A percentile compares a stretch with the other conserved stretches of the same genome.
These are phyloP conservation scores for Coriolopsis trogii DNA, from an alignment of 1,284 basidiomycete species.

Conservation along the genomic window DNA sequence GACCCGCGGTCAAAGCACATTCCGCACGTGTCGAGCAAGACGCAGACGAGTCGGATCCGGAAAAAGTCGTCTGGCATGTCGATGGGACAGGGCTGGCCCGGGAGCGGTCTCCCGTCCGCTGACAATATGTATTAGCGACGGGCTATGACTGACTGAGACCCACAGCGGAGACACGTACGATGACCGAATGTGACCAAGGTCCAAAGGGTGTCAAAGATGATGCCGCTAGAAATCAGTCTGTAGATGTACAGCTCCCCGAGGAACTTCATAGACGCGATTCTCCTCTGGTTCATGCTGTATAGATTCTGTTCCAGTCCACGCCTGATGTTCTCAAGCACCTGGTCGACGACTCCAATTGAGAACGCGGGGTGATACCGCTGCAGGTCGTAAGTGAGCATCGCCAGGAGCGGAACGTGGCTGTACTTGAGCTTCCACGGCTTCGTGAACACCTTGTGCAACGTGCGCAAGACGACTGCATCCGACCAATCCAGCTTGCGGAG, in stretches of 20 bases:
- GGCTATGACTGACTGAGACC: conserved; percentile 1
- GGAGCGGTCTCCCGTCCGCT: conserved; percentile 92
- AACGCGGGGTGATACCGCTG: conserved; percentile 93
- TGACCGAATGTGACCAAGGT: conserved; percentile 95
- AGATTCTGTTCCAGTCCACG: conserved; percentile 92
- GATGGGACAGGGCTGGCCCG: conserved; percentile 72
- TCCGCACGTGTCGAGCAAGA: conserved; percentile 94
- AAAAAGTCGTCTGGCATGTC: conserved; percentile 98
- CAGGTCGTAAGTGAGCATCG: conserved; percentile 92
- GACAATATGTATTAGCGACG: conserved; percentile 10
- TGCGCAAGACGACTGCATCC: conserved; percentile 57
- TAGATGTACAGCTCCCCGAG: conserved; percentile 98
- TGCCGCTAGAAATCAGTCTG: conserved; percentile 84
- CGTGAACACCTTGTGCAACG: conserved; percentile 83
- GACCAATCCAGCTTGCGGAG: conserved; percentile 96
- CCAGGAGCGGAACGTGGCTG: conserved; percentile 87
- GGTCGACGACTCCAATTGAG: conserved; percentile 87
- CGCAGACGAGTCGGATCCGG: conserved; percentile 90
- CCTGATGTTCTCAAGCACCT: conserved; percentile 91
- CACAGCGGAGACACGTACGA: conserved; percentile 56
- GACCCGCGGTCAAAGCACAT: conserved; percentile 96
- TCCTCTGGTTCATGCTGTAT: conserved; percentile 93
- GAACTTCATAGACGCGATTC: conserved; percentile 91
- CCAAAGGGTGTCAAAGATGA: conserved; percentile 96
- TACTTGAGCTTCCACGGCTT: conserved; percentile 98